Percentiles rank a stretch among this genome's conserved stretches.
Evolutionary conservation across 1,284 basidiomycete genomes (phyloP).

Genomic region (Vanrija sp.): DNA sequence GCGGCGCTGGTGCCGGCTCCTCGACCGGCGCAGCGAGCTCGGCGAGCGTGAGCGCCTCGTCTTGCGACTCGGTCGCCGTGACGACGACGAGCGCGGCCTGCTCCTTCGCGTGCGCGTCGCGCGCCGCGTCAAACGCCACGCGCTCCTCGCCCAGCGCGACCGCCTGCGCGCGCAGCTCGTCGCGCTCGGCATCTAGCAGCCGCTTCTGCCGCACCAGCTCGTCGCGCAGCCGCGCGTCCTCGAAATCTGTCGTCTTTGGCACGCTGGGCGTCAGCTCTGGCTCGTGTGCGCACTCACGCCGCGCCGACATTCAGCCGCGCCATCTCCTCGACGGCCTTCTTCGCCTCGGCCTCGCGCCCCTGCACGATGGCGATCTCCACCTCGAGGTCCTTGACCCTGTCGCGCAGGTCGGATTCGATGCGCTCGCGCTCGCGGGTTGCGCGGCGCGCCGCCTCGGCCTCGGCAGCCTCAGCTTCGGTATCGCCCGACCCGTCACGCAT

Average conservation of each 20-base stretch:
- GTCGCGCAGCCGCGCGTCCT: constrained; percentile 16
- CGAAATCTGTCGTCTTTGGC: constrained; percentile 17
- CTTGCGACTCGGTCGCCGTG: not conserved
- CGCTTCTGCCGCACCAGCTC: constrained; percentile 35
- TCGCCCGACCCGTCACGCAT: constrained; percentile 6
- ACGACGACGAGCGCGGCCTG: constrained; percentile 34
- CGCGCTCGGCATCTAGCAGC: constrained; percentile 62
- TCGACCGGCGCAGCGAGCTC: not conserved
- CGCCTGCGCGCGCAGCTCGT: constrained; percentile 62
- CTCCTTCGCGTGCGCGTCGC: constrained; percentile 58
- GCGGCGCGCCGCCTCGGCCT: constrained; percentile 22
- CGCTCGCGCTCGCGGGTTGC: constrained; percentile 31
- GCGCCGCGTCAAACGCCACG: constrained; percentile 56
- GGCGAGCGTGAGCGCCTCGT: not conserved
- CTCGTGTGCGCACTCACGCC: constrained; percentile 16
- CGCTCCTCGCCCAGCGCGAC: constrained; percentile 63
- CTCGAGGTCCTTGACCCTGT: constrained; percentile 44
- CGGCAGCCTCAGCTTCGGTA: constrained; percentile 17
- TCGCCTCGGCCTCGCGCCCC: constrained; percentile 37
- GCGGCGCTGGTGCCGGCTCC: constrained; percentile 51
- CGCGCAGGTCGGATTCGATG: constrained; percentile 29
- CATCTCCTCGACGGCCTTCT: constrained; percentile 34
- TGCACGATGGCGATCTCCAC: constrained; percentile 38
- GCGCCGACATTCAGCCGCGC: constrained; percentile 26
- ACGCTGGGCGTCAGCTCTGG: constrained; percentile 7